phyloP scores from a whole-genome alignment of 208 protist genomes.

The Acanthamoeba triangularis region DNA sequence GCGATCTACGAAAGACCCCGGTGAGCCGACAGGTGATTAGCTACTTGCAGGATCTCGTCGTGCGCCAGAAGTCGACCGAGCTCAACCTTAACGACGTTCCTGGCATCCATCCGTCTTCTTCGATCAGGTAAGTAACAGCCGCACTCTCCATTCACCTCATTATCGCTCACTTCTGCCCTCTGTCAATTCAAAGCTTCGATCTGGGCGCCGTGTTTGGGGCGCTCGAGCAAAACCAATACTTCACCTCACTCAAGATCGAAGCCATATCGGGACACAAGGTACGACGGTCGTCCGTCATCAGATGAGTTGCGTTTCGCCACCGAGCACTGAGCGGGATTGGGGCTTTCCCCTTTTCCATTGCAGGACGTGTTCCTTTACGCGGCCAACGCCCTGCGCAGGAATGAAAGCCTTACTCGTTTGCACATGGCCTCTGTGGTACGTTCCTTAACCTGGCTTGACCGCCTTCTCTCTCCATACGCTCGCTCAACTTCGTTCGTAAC shows the following conservation, averaged over 20 bases:
- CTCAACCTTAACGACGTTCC: constrained; percentile 38
- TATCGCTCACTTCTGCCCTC: too few relatives aligned
- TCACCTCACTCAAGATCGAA: not conserved
- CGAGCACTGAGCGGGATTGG: too few relatives aligned
- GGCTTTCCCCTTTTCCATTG: too few relatives aligned
- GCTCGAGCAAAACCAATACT: constrained; percentile 36
- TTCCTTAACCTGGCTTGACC: too few relatives aligned
- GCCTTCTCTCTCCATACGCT: not conserved
- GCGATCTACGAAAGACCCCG: not conserved
- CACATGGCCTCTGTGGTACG: not conserved
- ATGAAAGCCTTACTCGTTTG: not conserved
- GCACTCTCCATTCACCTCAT: not conserved
- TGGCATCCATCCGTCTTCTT: not conserved
- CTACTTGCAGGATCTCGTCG: constrained; percentile 3
- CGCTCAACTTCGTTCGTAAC: not conserved
- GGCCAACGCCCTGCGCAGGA: constrained; percentile 39
- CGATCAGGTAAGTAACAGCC: not conserved
- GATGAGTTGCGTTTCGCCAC: too few relatives aligned
- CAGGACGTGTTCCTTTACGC: constrained; percentile 1
- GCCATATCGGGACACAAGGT: constrained; percentile 1
- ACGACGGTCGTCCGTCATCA: not conserved
- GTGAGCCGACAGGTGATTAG: not conserved
- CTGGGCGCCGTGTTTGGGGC: not conserved
- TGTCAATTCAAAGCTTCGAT: not conserved
- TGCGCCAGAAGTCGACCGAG: constrained; percentile 11